Evolutionary conservation across 2,329 filamentous ascomycete species (phyloP).

Genomic region (Fusarium dlaminii): DNA sequence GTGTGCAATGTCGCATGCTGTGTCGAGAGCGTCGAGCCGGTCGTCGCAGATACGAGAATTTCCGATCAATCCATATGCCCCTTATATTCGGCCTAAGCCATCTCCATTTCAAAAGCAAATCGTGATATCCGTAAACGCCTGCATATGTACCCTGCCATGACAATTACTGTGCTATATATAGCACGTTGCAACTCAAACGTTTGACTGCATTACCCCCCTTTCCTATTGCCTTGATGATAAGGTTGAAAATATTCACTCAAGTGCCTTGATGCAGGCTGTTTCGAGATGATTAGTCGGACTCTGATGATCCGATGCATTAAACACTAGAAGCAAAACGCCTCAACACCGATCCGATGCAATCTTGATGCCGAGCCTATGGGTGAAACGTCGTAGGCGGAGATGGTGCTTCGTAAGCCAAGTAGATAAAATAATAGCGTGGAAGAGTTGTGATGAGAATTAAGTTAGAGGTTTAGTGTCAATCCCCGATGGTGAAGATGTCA

Average conservation of each 20-base stretch:
- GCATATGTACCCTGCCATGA: constrained; percentile 12
- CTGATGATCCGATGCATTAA: constrained; percentile 26
- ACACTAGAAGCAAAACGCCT: constrained; percentile 39
- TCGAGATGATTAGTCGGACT: constrained; percentile 37
- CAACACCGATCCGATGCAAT: constrained; percentile 49
- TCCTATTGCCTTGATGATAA: constrained; percentile 18
- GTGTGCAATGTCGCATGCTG: constrained; percentile 5
- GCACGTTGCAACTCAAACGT: constrained; percentile 17
- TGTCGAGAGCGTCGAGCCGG: constrained; percentile 23
- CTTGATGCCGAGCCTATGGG: constrained; percentile 42
- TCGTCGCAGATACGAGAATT: constrained; percentile 15
- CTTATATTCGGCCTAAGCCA: constrained; percentile 8
- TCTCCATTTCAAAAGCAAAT: constrained; percentile 26
- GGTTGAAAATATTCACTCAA: constrained; percentile 19
- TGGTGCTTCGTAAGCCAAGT: constrained; percentile 38
- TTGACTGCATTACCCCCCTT: constrained; percentile 22
- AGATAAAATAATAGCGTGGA: constrained; percentile 24
- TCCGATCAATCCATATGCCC: constrained; percentile 9
- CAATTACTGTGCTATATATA: constrained; percentile 18
- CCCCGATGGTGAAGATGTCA: background rate
- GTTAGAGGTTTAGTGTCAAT: background rate
- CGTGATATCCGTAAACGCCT: constrained; percentile 34
- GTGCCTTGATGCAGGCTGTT: constrained; percentile 1
- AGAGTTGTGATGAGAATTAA: constrained; percentile 7
- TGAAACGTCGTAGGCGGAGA: constrained; percentile 34